Conservation (phyloP, 1,139 yeast species). For the Candida freyschussii region DNA sequence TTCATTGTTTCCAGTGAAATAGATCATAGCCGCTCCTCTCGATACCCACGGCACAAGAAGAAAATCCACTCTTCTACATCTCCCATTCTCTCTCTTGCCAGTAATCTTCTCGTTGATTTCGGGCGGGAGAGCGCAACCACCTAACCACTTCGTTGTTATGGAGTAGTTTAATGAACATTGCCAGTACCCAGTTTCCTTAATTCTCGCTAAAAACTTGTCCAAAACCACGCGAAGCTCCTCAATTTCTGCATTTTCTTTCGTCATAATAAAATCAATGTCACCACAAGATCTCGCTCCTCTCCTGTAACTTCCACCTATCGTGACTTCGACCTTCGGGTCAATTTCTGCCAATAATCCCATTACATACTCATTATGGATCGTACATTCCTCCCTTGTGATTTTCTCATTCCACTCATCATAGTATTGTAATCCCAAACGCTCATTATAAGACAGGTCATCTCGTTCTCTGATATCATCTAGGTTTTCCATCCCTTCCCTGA, state of each 20-base stretch:
- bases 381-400: constrained; percentile 46
- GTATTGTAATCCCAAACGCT: constrained; percentile 43
- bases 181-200: constrained; percentile 21
- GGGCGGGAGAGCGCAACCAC: constrained; percentile 19
- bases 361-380: constrained; percentile 37
- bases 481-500: constrained; percentile 35
- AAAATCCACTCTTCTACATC: constrained; percentile 55
- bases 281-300: constrained; percentile 48
- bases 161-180: constrained; percentile 11
- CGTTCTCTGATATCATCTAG: constrained; percentile 37
- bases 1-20: constrained; percentile 55
- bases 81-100: constrained; percentile 19
- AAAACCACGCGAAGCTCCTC: constrained; percentile 17
- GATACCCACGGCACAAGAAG: constrained; percentile 45
- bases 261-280: constrained; percentile 55
- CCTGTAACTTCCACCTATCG: constrained; percentile 53
- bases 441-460: constrained; percentile 34
- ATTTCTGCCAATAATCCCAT: constrained; percentile 29
- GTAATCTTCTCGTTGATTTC: constrained; percentile 14
- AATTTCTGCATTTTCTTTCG: constrained; percentile 32
- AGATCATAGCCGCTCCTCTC: constrained; percentile 49
- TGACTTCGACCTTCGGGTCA: constrained; percentile 36
- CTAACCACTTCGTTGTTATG: constrained; percentile 14
- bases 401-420: constrained; percentile 46
- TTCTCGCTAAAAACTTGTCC: constrained; percentile 30